Evolutionary conservation across 2,329 filamentous ascomycete genomes (phyloP).

Genomic region (Xylariaceae sp.): DNA sequence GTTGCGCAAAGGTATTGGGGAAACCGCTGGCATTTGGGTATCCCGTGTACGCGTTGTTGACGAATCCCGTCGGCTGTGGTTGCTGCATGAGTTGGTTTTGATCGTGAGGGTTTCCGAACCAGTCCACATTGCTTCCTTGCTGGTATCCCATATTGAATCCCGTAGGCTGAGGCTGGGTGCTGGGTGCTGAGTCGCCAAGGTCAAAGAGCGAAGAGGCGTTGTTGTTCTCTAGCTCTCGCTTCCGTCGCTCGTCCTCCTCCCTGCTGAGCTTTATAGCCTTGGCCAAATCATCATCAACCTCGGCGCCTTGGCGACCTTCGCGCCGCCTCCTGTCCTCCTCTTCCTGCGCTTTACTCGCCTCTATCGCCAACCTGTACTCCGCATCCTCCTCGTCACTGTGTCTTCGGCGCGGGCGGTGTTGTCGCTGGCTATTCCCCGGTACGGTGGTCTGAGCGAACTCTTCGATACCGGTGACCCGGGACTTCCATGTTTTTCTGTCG

Average conservation of each 20-base stretch:
- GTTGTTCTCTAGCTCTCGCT: conserved; percentile 77
- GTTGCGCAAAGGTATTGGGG: conserved; percentile 61
- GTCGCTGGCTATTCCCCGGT: conserved; percentile 33
- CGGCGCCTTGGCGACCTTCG: conserved; percentile 51
- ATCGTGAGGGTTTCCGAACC: conserved; percentile 92
- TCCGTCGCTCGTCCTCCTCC: conserved; percentile 86
- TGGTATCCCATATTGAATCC: conserved; percentile 97
- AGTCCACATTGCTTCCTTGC: conserved; percentile 93
- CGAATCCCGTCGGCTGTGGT: conserved; percentile 78
- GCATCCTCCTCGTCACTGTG: conserved; percentile 75
- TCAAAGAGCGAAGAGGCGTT: conserved; percentile 89
- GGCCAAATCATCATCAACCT: conserved; percentile 85
- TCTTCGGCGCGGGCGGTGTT: conserved; percentile 43
- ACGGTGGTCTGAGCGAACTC: conserved; percentile 51
- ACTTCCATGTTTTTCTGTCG: conserved; percentile 94
- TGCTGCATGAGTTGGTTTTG: conserved; percentile 65
- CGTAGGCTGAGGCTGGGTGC: conserved; percentile 66
- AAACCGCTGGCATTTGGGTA: conserved; percentile 59
- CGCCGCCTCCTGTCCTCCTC: conserved; percentile 81
- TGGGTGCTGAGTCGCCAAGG: conserved; percentile 54
- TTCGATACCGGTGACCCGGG: conserved; percentile 86
- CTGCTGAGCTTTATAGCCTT: conserved; percentile 94
- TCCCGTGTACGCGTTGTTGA: conserved; percentile 48
- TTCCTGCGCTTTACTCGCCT: conserved; percentile 91
- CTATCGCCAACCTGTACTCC: conserved; percentile 84